Evolutionary conservation across 805 yeast species (phyloP).

Genomic region (Zygotorulaspora danielsina): DNA sequence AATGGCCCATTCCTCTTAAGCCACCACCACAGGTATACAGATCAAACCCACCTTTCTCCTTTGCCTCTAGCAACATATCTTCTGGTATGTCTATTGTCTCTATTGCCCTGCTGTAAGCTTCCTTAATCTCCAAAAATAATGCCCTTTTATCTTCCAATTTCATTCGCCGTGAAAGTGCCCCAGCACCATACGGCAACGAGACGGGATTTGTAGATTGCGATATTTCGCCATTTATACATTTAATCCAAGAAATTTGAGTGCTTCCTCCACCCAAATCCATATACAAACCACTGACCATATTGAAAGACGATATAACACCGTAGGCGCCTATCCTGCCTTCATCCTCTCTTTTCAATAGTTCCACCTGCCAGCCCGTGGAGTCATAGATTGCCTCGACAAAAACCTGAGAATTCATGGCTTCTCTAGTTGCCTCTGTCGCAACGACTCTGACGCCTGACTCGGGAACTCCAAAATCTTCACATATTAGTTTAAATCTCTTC

Average conservation of each 20-base stretch:
- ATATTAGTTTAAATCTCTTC: conserved; percentile 62
- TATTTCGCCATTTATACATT: conserved; percentile 51
- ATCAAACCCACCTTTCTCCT: conserved; percentile 54
- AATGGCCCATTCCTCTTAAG: conserved; percentile 62
- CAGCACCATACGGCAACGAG: conserved; percentile 71
- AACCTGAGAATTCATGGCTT: conserved; percentile 59
- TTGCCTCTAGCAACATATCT: conserved; percentile 47
- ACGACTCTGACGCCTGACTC: conserved; percentile 57
- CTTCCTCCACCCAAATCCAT: conserved; percentile 75
- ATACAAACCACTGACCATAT: conserved; percentile 60
- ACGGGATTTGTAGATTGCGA: conserved; percentile 54
- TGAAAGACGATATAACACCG: conserved; percentile 72
- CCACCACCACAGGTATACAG: conserved; percentile 74
- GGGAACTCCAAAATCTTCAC: conserved; percentile 70
- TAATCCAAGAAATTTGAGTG: conserved; percentile 66
- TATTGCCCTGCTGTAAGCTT: conserved; percentile 48
- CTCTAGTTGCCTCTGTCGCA: conserved; percentile 72
- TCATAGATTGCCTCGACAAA: conserved; percentile 52
- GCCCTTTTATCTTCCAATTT: conserved; percentile 46
- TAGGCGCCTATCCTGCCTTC: conserved; percentile 67
- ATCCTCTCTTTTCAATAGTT: conserved; percentile 53
- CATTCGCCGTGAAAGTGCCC: conserved; percentile 55
- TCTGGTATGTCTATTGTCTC: conserved; percentile 50
- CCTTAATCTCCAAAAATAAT: conserved; percentile 50
- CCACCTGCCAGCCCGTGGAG: conserved; percentile 66